Conservation (phyloP, 148 eudicot genomes). For the Amaranthus palmeri region DNA sequence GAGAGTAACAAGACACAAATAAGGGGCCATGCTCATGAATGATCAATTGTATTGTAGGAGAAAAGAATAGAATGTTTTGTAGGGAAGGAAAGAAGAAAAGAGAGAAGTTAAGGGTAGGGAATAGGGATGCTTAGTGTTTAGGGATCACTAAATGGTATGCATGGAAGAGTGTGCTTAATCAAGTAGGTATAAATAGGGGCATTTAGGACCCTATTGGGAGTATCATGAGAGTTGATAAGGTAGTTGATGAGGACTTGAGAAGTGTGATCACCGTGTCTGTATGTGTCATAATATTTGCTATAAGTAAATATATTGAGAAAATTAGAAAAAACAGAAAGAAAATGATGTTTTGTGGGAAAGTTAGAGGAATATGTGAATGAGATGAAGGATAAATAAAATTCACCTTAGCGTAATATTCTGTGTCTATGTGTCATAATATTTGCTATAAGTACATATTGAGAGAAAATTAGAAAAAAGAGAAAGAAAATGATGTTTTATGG, state of each 20-base stretch:
- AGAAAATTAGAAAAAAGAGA: too few species aligned
- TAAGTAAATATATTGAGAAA: too few species aligned
- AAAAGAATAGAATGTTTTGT: not conserved
- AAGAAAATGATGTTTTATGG: too few species aligned
- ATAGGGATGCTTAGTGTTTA: not conserved
- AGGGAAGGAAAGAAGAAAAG: not conserved
- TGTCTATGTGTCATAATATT: too few species aligned
- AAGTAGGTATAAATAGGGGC: constrained; percentile 26
- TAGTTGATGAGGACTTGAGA: constrained; percentile 6
- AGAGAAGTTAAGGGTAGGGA: not conserved
- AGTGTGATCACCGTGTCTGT: too few species aligned
- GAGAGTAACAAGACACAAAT: constrained; percentile 13
- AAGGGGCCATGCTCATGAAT: constrained; percentile 12
- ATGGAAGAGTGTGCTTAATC: constrained; percentile 9
- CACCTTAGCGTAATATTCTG: too few species aligned
- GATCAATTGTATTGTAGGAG: constrained; percentile 1
- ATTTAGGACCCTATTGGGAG: constrained; percentile 11
- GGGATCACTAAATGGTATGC: not conserved
- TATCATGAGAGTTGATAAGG: constrained; percentile 15
- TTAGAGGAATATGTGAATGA: too few species aligned
- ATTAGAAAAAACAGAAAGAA: too few species aligned
- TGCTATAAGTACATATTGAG: too few species aligned
- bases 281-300: too few species aligned
- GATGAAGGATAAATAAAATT: too few species aligned
- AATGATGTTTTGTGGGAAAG: too few species aligned